A percentile compares a stretch with the other conserved stretches of the same genome.
Conservation (phyloP, 768 basidiomycete species). For the Kwoniella europaea region DNA sequence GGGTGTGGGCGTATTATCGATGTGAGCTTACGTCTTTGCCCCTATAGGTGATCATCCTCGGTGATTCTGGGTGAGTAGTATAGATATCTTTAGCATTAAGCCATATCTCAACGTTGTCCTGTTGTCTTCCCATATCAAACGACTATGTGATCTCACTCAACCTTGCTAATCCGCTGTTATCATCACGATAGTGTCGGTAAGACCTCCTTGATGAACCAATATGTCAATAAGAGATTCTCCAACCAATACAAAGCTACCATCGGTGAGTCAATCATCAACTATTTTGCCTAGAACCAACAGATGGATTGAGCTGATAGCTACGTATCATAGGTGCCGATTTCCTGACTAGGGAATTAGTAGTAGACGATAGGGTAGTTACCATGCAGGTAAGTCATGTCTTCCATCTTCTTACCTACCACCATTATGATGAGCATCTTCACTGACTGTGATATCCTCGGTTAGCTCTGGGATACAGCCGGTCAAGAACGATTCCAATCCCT, state of each 20-base stretch:
- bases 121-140: too few relatives aligned
- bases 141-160: neutral
- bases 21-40: neutral
- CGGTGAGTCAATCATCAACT: slow-evolving; percentile 36
- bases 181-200: slow-evolving; percentile 77
- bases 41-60: slow-evolving; percentile 94
- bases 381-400: slow-evolving; percentile 77
- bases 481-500: slow-evolving; percentile 99
- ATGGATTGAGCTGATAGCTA: neutral
- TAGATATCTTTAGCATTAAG: neutral
- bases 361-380: slow-evolving; percentile 95
- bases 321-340: slow-evolving; percentile 55
- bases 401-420: too few relatives aligned
- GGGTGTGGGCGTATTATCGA: neutral
- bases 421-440: too few relatives aligned
- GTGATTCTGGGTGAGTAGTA: slow-evolving; percentile 65
- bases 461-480: slow-evolving; percentile 99
- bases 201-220: slow-evolving; percentile 99
- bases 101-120: neutral
- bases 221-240: slow-evolving; percentile 99
- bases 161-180: neutral
- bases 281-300: too few relatives aligned
- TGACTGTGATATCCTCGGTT: too few relatives aligned
- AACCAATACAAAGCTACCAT: slow-evolving; percentile 98
- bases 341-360: slow-evolving; percentile 97